Percentiles rank a stretch among this genome's conserved stretches.
Conservation (phyloP, 352 stramenopile genomes). For the Blastocystis sp. region DNA sequence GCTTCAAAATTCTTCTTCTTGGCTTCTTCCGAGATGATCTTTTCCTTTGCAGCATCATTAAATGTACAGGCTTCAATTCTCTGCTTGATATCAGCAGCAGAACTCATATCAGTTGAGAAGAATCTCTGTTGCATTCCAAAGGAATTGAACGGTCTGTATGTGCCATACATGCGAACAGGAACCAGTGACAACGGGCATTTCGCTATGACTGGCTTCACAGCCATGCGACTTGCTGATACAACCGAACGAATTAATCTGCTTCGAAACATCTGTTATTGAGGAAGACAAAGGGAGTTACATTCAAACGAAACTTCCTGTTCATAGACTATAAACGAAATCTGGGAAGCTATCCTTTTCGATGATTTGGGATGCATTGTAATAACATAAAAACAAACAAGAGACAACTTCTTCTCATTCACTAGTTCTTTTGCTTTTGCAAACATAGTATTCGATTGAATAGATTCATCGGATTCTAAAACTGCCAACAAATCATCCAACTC, state of each 20-base stretch:
- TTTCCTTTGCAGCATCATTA: slow-evolving; percentile 55
- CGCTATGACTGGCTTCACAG: not conserved
- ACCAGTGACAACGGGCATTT: not conserved
- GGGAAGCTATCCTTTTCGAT: not conserved
- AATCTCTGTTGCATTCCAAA: not conserved
- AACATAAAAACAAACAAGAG: not conserved
- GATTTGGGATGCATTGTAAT: not conserved
- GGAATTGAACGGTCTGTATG: not conserved
- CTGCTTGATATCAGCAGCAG: slow-evolving; percentile 1
- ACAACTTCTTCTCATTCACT: not conserved
- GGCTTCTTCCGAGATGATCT: slow-evolving; percentile 18
- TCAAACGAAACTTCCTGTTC: not conserved
- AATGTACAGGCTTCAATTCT: slow-evolving; percentile 18
- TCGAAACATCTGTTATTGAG: not conserved
- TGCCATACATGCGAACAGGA: not conserved
- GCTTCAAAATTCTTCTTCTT: slow-evolving; percentile 52
- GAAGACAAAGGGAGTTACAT: not conserved
- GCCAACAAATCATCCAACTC: slow-evolving; percentile 21
- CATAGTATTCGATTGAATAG: not conserved
- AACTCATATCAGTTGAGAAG: not conserved
- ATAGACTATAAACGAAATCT: not conserved
- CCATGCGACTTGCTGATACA: not conserved
- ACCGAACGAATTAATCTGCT: not conserved
- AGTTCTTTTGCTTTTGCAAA: not conserved
- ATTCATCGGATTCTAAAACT: not conserved